phyloP scores from a whole-genome alignment of 768 basidiomycete genomes.

The Tremella yokohamensis region DNA sequence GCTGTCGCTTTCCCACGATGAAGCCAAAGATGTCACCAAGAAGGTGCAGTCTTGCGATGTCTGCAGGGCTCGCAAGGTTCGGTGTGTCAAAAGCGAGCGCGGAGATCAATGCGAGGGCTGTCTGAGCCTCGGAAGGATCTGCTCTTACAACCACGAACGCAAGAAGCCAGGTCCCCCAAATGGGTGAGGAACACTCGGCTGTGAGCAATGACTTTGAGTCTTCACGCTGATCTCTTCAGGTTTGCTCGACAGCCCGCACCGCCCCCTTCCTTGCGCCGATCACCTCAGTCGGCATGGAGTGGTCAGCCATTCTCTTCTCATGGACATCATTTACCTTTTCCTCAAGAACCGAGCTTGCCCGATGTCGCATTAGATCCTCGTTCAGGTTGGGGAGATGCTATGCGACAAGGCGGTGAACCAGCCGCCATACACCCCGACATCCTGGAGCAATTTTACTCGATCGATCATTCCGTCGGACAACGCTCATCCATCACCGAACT shows the following conservation, averaged over 20 bases:
- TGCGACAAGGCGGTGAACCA: too few species aligned
- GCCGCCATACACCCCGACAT: too few species aligned
- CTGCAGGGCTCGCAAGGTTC: conserved; percentile 18
- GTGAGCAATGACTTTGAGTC: neutral
- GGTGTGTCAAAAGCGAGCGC: conserved; percentile 13
- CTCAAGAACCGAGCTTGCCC: neutral
- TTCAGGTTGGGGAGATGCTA: too few species aligned
- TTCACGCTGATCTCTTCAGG: conserved; percentile 4
- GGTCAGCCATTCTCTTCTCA: neutral
- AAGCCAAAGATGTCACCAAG: too few species aligned
- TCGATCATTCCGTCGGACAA: neutral
- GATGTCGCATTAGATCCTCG: neutral
- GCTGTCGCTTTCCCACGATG: too few species aligned
- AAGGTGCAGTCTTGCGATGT: conserved; percentile 15
- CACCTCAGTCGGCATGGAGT: too few species aligned
- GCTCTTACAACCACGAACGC: conserved; percentile 19
- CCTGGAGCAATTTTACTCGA: too few species aligned
- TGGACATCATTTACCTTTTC: neutral
- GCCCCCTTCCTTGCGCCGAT: neutral
- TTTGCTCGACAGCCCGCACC: neutral
- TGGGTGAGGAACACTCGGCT: conserved; percentile 4
- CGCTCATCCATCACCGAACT: conserved; percentile 1
- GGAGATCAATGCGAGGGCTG: conserved; percentile 18
- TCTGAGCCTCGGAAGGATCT: conserved; percentile 10
- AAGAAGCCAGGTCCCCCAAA: conserved; percentile 24